A percentile compares a stretch with the other conserved stretches of the same genome.
These are phyloP conservation scores for Nasturtium officinale DNA, from an alignment of 345 rosid genomes.

Conservation along the genomic window DNA sequence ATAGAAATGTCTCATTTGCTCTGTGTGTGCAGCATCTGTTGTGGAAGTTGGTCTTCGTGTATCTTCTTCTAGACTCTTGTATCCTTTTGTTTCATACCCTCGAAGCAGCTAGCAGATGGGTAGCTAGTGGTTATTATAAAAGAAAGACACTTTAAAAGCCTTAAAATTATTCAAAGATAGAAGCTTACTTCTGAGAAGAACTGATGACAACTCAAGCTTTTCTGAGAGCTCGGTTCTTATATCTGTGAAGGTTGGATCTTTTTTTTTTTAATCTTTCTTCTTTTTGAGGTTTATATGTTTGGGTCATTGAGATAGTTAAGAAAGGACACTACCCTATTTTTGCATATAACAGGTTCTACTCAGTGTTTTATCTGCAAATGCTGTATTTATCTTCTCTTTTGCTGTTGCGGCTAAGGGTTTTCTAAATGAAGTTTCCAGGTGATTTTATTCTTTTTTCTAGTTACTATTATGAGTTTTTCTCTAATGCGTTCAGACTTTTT, in stretches of 20 bases:
- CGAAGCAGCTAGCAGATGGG: not conserved
- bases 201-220: slow-evolving; percentile 44
- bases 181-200: slow-evolving; percentile 53
- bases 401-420: slow-evolving; percentile 50
- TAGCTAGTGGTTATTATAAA: not conserved
- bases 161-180: slow-evolving; percentile 54
- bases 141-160: slow-evolving; percentile 36
- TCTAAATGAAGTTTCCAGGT: slow-evolving; percentile 58
- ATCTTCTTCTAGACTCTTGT: slow-evolving; percentile 80
- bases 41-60: slow-evolving; percentile 64
- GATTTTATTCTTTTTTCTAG: not conserved
- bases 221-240: slow-evolving; percentile 40
- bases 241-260: slow-evolving; percentile 25
- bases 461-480: not conserved
- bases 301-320: not conserved
- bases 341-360: slow-evolving; percentile 52
- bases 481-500: not conserved
- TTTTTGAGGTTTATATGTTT: not conserved
- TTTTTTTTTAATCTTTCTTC: too few relatives aligned
- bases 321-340: not conserved
- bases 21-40: slow-evolving; percentile 56
- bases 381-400: slow-evolving; percentile 55
- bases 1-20: not conserved
- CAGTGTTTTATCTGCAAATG: slow-evolving; percentile 60
- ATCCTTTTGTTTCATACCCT: slow-evolving; percentile 48